Conservation (phyloP, 176 grass and related monocot genomes). For the Aegilops speltoides region DNA sequence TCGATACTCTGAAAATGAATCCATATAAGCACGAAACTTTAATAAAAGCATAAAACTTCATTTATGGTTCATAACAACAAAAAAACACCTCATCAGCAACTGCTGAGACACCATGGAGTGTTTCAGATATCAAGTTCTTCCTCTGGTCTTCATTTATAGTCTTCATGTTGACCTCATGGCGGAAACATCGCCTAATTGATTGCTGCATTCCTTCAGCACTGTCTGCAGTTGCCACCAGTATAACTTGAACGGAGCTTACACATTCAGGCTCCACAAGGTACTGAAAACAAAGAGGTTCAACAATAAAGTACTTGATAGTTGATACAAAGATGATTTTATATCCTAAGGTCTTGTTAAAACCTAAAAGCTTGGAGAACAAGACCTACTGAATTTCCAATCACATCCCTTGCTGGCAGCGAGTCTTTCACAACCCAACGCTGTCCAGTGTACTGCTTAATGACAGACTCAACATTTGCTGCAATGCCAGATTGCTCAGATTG, state of each 20-base stretch:
- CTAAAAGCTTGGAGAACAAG: background rate
- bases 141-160: conserved; percentile 82
- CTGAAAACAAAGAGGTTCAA: conserved; percentile 40
- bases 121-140: conserved; percentile 70
- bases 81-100: conserved; percentile 57
- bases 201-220: conserved; percentile 77
- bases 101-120: conserved; percentile 41
- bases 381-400: conserved; percentile 59
- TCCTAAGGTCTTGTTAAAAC: conserved; percentile 10
- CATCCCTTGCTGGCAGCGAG: conserved; percentile 29
- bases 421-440: conserved; percentile 50
- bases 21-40: conserved; percentile 9
- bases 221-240: conserved; percentile 82
- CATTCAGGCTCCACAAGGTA: conserved; percentile 65
- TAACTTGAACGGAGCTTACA: conserved; percentile 61
- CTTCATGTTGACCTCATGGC: conserved; percentile 88
- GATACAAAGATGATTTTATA: background rate
- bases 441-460: conserved; percentile 75
- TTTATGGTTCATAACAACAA: background rate
- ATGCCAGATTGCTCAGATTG: conserved; percentile 78
- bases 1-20: conserved; percentile 61
- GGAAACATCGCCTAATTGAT: conserved; percentile 81
- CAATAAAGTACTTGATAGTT: conserved; percentile 29
- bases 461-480: conserved; percentile 66
- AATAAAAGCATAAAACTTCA: background rate